phyloP scores from a whole-genome alignment of 164 flowering plant species.

The Liquidambar formosana region DNA sequence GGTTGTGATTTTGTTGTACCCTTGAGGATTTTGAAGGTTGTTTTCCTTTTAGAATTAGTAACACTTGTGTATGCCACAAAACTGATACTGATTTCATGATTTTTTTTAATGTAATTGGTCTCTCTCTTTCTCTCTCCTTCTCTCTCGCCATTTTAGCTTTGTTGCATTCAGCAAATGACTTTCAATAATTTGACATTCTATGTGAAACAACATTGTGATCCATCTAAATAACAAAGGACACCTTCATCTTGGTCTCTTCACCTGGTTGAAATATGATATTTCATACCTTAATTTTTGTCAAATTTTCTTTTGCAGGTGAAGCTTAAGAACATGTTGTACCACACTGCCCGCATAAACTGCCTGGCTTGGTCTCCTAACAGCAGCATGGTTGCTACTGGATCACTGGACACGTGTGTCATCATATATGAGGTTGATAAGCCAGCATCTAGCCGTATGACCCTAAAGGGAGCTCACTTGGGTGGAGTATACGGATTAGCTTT shows the following conservation, averaged over 20 bases:
- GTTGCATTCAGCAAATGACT: not conserved
- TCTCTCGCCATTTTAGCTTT: not conserved
- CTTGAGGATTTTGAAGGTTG: not conserved
- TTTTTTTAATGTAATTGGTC: not conserved
- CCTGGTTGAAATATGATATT: not conserved
- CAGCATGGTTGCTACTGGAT: slow-evolving; percentile 89
- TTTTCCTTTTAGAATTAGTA: not conserved
- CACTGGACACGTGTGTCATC: slow-evolving; percentile 85
- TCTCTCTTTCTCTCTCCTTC: not conserved
- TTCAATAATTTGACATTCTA: not conserved
- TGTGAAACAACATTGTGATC: not conserved
- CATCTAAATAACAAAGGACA: not conserved
- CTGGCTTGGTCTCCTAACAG: slow-evolving; percentile 93
- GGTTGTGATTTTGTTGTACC: not conserved
- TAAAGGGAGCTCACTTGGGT: slow-evolving; percentile 93
- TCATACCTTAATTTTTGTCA: not conserved
- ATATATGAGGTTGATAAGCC: slow-evolving; percentile 79
- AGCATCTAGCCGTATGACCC: slow-evolving; percentile 77
- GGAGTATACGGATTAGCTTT: slow-evolving; percentile 92
- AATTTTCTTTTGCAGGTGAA: slow-evolving; percentile 58
- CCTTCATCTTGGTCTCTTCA: not conserved
- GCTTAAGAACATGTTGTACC: slow-evolving; percentile 94
- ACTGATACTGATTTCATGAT: not conserved
- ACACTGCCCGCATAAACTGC: slow-evolving; percentile 90
- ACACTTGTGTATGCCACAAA: not conserved